phyloP scores from a whole-genome alignment of 2,329 filamentous ascomycete genomes.

The Nigrograna mackinnonii region DNA sequence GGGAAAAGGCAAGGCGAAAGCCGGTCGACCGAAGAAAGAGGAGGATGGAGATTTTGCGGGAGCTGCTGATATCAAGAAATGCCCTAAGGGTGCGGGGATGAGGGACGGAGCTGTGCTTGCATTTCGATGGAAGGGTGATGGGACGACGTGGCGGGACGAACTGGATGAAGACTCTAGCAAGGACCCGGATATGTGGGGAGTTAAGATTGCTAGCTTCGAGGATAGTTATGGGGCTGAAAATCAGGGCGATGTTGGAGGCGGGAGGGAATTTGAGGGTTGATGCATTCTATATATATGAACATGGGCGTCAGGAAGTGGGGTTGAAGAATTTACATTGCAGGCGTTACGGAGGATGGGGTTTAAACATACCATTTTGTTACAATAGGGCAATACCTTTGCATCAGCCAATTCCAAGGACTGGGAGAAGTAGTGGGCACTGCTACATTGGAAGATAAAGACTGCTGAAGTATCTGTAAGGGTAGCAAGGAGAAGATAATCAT shows the following conservation, averaged over 20 bases:
- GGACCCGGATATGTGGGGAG: constrained; percentile 33
- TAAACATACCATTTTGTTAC: too few relatives aligned
- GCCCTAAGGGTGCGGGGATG: constrained; percentile 39
- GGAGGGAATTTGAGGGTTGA: constrained; percentile 34
- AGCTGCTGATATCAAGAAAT: constrained; percentile 20
- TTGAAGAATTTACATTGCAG: too few relatives aligned
- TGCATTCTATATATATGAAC: too few relatives aligned
- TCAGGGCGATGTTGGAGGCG: constrained; percentile 31
- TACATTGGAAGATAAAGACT: too few relatives aligned
- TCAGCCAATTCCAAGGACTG: too few relatives aligned
- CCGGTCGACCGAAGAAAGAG: constrained; percentile 13
- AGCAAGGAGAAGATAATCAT: too few relatives aligned
- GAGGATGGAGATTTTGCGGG: constrained; percentile 7
- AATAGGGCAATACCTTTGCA: too few relatives aligned
- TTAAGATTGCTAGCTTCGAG: constrained; percentile 39
- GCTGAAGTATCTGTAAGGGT: too few relatives aligned
- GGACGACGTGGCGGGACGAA: constrained; percentile 17
- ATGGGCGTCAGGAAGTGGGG: too few relatives aligned
- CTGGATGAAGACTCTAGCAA: constrained; percentile 15
- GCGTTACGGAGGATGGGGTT: too few relatives aligned
- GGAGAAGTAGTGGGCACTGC: too few relatives aligned
- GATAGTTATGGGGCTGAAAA: constrained; percentile 40
- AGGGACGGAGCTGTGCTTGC: constrained; percentile 40
- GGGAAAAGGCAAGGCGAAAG: constrained; percentile 46
- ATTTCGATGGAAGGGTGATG: constrained; percentile 38